phyloP scores from a whole-genome alignment of 1,284 basidiomycete genomes.

The Leccinum pachyderme region DNA sequence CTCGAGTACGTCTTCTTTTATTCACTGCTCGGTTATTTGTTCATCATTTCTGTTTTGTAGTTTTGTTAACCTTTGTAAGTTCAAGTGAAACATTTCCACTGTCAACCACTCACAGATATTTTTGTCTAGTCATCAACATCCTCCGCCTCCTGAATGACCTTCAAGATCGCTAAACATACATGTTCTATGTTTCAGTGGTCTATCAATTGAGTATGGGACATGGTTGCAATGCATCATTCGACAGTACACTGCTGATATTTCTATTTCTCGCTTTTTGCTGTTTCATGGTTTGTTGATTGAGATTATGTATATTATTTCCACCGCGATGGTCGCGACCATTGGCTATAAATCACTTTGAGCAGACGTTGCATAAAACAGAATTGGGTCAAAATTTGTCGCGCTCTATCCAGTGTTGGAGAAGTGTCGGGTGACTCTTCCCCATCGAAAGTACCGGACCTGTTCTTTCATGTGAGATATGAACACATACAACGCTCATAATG shows the following conservation, averaged over 20 bases:
- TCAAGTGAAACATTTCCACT: slow-evolving; percentile 6
- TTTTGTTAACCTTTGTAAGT: slow-evolving; percentile 75
- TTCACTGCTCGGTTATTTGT: neutral
- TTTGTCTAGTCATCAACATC: slow-evolving; percentile 64
- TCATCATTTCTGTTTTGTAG: slow-evolving; percentile 31
- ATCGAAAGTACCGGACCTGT: neutral
- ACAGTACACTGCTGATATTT: neutral
- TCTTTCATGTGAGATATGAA: neutral
- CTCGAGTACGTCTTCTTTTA: slow-evolving; percentile 60
- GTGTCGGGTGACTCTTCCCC: neutral
- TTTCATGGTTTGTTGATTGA: slow-evolving; percentile 6
- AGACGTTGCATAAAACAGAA: too few relatives aligned
- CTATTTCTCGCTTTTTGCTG: slow-evolving; percentile 10
- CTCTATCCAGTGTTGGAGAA: neutral
- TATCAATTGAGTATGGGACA: neutral
- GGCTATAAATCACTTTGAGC: slow-evolving; percentile 6
- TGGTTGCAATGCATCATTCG: neutral
- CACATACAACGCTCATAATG: too few relatives aligned
- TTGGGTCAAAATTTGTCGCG: neutral
- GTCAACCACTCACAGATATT: neutral
- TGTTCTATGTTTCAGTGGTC: neutral
- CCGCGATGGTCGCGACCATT: slow-evolving; percentile 3
- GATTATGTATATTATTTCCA: slow-evolving; percentile 23
- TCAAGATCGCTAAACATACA: slow-evolving; percentile 37
- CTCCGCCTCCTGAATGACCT: slow-evolving; percentile 66